Percentiles rank a stretch among this genome's conserved stretches.
Conservation (phyloP, 495 filamentous ascomycete species). For the Saxophila tyrrhenica region DNA sequence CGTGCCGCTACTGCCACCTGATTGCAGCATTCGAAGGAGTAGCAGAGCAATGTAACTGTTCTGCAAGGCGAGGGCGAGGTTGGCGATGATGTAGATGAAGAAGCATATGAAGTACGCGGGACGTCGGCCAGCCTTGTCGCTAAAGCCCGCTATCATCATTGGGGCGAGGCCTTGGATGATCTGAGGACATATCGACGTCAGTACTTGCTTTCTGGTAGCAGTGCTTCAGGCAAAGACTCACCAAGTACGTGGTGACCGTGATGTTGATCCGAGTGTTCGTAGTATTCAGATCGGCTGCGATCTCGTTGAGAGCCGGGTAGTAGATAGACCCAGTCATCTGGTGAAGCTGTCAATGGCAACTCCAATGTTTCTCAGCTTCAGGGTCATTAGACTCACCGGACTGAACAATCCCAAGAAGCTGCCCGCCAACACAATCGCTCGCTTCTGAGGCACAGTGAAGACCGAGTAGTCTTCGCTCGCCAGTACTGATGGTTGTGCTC, state of each 20-base stretch:
- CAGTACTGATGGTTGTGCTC: not conserved
- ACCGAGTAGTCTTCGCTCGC: slow-evolving; percentile 15
- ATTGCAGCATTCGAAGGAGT: slow-evolving; percentile 25
- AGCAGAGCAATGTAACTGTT: slow-evolving; percentile 27
- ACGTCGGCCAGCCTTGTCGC: slow-evolving; percentile 24
- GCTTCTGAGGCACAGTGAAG: slow-evolving; percentile 14
- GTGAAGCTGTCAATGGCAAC: not conserved
- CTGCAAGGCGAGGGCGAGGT: slow-evolving; percentile 25
- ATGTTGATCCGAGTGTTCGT: slow-evolving; percentile 13
- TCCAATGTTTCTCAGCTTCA: not conserved
- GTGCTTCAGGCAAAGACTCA: not conserved
- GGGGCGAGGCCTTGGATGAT: slow-evolving; percentile 26
- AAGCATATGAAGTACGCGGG: slow-evolving; percentile 24
- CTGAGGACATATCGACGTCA: slow-evolving; percentile 30
- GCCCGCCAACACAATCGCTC: slow-evolving; percentile 11
- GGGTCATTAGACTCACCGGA: not conserved
- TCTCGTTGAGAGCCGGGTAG: slow-evolving; percentile 18
- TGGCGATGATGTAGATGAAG: slow-evolving; percentile 25
- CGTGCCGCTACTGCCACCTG: slow-evolving; percentile 22
- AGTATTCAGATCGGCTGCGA: slow-evolving; percentile 11
- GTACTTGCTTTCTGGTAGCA: slow-evolving; percentile 15
- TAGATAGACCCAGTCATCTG: slow-evolving; percentile 16
- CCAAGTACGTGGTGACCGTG: slow-evolving; percentile 19
- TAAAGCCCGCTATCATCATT: slow-evolving; percentile 25
- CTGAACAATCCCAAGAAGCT: slow-evolving; percentile 4